Conservation (phyloP, 2,329 filamentous ascomycete species). For the Diplodia intermedia region DNA sequence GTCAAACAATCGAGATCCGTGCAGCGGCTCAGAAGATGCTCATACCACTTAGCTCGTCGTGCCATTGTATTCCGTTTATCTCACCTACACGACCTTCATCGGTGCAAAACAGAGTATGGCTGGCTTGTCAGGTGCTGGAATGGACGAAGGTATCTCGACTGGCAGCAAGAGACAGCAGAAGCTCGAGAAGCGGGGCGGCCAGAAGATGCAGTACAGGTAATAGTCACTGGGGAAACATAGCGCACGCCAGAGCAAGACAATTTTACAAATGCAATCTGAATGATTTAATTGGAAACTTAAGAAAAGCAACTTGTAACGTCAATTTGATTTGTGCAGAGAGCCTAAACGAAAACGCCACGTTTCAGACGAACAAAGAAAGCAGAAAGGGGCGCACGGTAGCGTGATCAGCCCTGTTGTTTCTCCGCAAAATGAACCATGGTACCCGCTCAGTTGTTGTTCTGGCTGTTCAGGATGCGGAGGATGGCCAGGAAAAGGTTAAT, state of each 20-base stretch:
- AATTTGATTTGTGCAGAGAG: background rate
- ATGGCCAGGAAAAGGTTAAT: conserved; percentile 98
- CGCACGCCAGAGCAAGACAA: background rate
- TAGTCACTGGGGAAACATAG: background rate
- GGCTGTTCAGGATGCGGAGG: conserved; percentile 92
- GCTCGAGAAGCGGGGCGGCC: conserved; percentile 60
- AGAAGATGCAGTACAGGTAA: conserved; percentile 57
- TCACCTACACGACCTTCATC: conserved; percentile 55
- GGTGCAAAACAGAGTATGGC: conserved; percentile 53
- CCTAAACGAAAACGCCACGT: background rate
- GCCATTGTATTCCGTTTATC: conserved; percentile 55
- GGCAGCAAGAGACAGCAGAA: conserved; percentile 58
- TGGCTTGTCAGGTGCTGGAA: conserved; percentile 51
- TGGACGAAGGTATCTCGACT: conserved; percentile 31
- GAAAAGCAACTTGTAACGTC: background rate
- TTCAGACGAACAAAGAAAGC: background rate
- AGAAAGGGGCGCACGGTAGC: background rate
- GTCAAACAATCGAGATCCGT: conserved; percentile 25
- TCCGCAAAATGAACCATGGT: background rate
- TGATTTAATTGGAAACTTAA: background rate
- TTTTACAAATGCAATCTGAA: conserved; percentile 3
- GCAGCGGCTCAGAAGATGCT: background rate
- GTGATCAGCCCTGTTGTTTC: background rate
- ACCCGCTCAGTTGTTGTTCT: conserved; percentile 77
- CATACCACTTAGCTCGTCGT: conserved; percentile 44